These are phyloP conservation scores for Kurtzmaniella quercitrusa DNA, from an alignment of 1,139 yeast species.

Conservation along the genomic window DNA sequence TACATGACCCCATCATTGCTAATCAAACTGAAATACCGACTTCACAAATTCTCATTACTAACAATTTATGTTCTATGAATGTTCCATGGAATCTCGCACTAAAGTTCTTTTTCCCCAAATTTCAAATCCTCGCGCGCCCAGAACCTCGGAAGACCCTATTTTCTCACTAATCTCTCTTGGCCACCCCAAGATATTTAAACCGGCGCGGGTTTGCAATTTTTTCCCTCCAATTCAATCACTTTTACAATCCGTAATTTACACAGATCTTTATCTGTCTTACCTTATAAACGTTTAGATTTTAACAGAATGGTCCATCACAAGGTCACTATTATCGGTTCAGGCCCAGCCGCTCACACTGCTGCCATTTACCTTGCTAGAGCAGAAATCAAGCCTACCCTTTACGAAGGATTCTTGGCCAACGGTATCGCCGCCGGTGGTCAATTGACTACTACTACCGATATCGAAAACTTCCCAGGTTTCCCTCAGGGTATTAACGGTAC, in stretches of 20 bases:
- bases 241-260: neutral
- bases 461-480: conserved; percentile 98
- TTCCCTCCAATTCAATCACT: neutral
- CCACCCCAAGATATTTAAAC: neutral
- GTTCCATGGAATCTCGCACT: too few relatives aligned
- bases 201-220: neutral
- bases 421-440: conserved; percentile 99
- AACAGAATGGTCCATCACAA: conserved; percentile 74
- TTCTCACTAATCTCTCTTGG: neutral
- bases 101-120: too few relatives aligned
- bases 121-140: neutral
- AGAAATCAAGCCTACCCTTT: conserved; percentile 87
- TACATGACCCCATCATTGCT: too few relatives aligned
- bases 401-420: conserved; percentile 96
- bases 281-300: neutral
- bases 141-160: neutral
- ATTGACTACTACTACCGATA: conserved; percentile 94
- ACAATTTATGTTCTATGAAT: too few relatives aligned
- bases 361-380: conserved; percentile 96
- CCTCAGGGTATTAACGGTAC: conserved; percentile 91
- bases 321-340: conserved; percentile 94
- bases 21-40: too few relatives aligned
- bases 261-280: neutral
- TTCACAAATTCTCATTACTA: too few relatives aligned
- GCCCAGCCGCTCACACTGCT: conserved; percentile 99